Base-by-base conservation (phyloP, 23 red algal species). In the Chondrus crispus region DNA sequence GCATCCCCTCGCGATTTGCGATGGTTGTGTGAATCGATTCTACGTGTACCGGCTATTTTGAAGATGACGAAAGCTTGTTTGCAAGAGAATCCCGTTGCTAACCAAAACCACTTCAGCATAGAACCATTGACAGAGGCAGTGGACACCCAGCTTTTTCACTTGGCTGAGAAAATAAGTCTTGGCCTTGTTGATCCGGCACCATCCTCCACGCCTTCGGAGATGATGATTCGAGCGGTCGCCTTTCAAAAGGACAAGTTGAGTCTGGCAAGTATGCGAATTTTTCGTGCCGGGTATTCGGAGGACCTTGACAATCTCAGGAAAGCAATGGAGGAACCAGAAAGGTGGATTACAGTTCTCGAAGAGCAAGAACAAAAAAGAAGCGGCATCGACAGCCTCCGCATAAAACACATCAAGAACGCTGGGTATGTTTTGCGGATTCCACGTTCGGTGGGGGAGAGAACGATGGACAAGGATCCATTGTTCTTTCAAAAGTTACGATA, bases 371-470 rank as follows among this genome's bases (percentile, higher is more conserved):
- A 78, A 46, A 13, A 82, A 70, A 63, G 91, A 77, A 70, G 55
- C 57, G 91, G 91, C 41, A 74, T 94, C 36, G 51, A 90, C 35
- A 69, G 46, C 2, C 40, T 98, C 44, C 63, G 89, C 7, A 88
- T 98, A 46, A 84, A 93, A 54, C 90, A 93, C 43, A 85, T 93
- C 39, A 93, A 93, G 62, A 93, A 86, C 66, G 79, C 63, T 45
- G 90, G 90, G 20, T 93, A 80, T 42, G 90, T 86, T 20, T n/a
- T 93, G 37, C 44, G 90, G 29, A 86, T 93, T 33, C 90, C 90
- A 2, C 62, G 90, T 38, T 85, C 90, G 46, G 63, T 70, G 22
- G 90, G 90, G 41, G 90, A 93, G 49, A 75, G 55, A 39, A 85
- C 62, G 30, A 58, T 86, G 49, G 80, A 60, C 26, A 70, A 49